Base-by-base conservation (phyloP, 2,329 filamentous ascomycete genomes). In the Cordyceps militaris region DNA sequence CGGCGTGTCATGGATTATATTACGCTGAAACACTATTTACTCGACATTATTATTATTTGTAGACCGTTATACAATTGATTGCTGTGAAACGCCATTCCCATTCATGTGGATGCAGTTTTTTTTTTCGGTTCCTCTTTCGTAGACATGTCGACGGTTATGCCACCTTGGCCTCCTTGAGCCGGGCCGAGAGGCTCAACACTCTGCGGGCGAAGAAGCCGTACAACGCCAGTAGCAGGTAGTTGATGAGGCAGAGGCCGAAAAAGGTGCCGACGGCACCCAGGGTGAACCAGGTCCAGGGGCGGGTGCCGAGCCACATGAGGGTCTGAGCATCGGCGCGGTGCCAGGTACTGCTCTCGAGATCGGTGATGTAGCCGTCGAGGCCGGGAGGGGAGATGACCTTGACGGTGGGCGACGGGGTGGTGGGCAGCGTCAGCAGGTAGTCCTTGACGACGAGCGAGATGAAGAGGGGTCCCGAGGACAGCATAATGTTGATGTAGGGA, bases 401-500 rank as follows among this genome's bases (percentile, higher is more conserved):
- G 4, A 71, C 57, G 2, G 64, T 61, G 1, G 62, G 58, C 14
- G 63, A 59, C 4, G 68, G 67, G 48, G 70, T 60, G 1, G 61
- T 61, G 11, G 71, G 78, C 44, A 73, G 74, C 19, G 76, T 73
- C 34, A 79, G 76, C 69, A 84, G 83, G 70, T 88, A 91, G 69
- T 89, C 83, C 66, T 88, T 84, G 85, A 88, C 88, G 60, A 89
- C 80, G 42, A 91, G 81, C 57, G 84, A 89, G 47, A 92, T 72
- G 74, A 90, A 92, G 30, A 92, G 74, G 0, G 88, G 88, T 0
- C 88, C 88, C 0, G 89, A 89, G 10, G 83, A 85, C 48, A 87
- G 86, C 89, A 92, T 92, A 65, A 92, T 86, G 24, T 86, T 89
- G 66, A 89, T 86, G 70, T 92, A 91, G 0, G 75, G 75, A 51